A percentile compares a stretch with the other conserved stretches of the same genome.
Conservation (phyloP, 495 filamentous ascomycete genomes). For the Bryoglossum gracile region DNA sequence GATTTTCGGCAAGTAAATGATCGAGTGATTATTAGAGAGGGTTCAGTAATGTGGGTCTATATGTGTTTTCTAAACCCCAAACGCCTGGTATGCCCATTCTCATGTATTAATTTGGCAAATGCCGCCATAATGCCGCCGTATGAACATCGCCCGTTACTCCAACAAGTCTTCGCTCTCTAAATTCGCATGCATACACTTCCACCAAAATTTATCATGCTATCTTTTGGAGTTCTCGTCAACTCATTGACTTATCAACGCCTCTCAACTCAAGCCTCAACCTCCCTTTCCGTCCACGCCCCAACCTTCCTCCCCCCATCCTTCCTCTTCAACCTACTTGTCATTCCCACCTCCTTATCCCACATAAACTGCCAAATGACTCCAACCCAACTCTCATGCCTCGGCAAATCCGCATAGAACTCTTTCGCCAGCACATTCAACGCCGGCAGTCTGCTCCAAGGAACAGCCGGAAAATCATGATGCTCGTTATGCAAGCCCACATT, state of each 20-base stretch:
- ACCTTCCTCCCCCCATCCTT: conserved; percentile 68
- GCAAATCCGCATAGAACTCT: conserved; percentile 90
- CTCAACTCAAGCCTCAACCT: conserved; percentile 39
- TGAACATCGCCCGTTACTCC: no score
- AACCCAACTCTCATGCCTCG: conserved; percentile 81
- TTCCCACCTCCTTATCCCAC: conserved; percentile 75
- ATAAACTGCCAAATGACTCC: conserved; percentile 95
- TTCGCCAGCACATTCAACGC: conserved; percentile 68
- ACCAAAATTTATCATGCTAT: no score
- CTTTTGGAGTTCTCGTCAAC: no score
- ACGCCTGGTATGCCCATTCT: no score
- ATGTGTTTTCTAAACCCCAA: no score
- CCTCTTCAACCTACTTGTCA: conserved; percentile 90
- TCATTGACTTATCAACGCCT: background rate
- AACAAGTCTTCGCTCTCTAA: no score
- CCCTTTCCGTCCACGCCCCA: conserved; percentile 45
- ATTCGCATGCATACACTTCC: no score
- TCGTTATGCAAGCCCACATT: conserved; percentile 98
- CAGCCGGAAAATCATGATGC: conserved; percentile 96
- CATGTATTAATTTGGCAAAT: no score
- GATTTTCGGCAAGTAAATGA: no score
- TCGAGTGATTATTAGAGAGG: no score
- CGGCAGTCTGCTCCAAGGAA: conserved; percentile 85
- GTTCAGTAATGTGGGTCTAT: no score
- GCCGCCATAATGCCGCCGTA: no score